Evolutionary conservation across 2,329 filamentous ascomycete genomes (phyloP).

Genomic region (Niveomyces coronatus): DNA sequence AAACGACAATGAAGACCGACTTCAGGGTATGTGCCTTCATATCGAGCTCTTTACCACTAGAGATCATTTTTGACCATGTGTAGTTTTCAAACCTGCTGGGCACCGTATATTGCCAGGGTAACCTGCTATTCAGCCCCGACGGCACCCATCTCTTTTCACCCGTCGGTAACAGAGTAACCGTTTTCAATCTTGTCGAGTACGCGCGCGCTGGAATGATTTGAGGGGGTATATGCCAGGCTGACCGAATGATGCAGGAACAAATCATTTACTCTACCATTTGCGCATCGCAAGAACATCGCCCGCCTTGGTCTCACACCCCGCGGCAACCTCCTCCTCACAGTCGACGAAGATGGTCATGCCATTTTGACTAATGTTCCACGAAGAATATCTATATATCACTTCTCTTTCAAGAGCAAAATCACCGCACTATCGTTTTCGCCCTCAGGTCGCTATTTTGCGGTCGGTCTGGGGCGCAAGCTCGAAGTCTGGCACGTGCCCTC

Average conservation of each 20-base stretch:
- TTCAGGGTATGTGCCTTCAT: slow-evolving; percentile 64
- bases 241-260: slow-evolving; percentile 61
- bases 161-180: slow-evolving; percentile 88
- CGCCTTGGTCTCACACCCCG: slow-evolving; percentile 79
- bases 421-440: slow-evolving; percentile 84
- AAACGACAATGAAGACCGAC: slow-evolving; percentile 86
- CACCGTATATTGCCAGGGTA: slow-evolving; percentile 97
- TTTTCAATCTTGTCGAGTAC: slow-evolving; percentile 94
- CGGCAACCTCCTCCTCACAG: slow-evolving; percentile 83
- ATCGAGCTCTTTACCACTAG: not conserved
- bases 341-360: slow-evolving; percentile 89
- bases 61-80: not conserved
- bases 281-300: slow-evolving; percentile 87
- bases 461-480: slow-evolving; percentile 74
- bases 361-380: slow-evolving; percentile 86
- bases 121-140: slow-evolving; percentile 92
- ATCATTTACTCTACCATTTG: slow-evolving; percentile 77
- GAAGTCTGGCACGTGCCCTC: slow-evolving; percentile 96
- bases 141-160: slow-evolving; percentile 92
- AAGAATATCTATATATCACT: slow-evolving; percentile 81
- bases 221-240: slow-evolving; percentile 16
- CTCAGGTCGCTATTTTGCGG: slow-evolving; percentile 82
- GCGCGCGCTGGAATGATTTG: slow-evolving; percentile 14
- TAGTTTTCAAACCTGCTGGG: slow-evolving; percentile 97
- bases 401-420: slow-evolving; percentile 81